Evolutionary conservation across 2,329 filamentous ascomycete genomes (phyloP), one percentile per base, ranked within the genome.

Genomic region (Verticillium zaregamsianum): DNA sequence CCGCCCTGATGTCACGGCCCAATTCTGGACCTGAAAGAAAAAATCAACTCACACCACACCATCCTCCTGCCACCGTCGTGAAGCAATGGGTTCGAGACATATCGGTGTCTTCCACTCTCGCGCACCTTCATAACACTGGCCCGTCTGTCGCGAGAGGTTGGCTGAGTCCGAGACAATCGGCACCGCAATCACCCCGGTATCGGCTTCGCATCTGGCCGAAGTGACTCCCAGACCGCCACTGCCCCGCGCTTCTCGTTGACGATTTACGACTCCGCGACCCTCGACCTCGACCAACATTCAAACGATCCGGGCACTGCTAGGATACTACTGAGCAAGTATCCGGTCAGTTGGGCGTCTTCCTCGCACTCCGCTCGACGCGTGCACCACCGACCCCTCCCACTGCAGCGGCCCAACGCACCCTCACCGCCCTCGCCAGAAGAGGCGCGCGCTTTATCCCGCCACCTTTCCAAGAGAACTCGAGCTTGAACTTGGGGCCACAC

Each of bases 341-440:
- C 20, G 33, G 23, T 23, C 35, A 25, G 11, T 45, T 35, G 31
- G 31, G 35, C 56, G 15, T 55, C 40, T 14, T 39, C 8, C 25
- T 23, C 23, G 12, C 12, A 14, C n/a, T 31, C 25, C 8, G 23
- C 25, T 58, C 56, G 56, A 40, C 54, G 54, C 14, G 54, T 32
- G 54, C 57, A 59, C 63, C 63, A 63, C 64, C 63, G 63, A 54
- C 39, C 59, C 65, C 59, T 49, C 45, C 45, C 6, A 6, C 59
- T 59, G 37, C 61, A 62, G 59, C 65, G 59, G 63, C 64, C 63
- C 25, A 12, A 20, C n/a, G 14, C 23, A 23, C 45, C 8, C 33
- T 49, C 45, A 49, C 45, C 45, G 45, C 45, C 45, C 45, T 23
- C 45, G 45, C 45, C 45, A 12, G 45, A 23, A 25, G 45, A 49